Conservation (phyloP, 1,139 yeast species). For the Geotrichum australiense region DNA sequence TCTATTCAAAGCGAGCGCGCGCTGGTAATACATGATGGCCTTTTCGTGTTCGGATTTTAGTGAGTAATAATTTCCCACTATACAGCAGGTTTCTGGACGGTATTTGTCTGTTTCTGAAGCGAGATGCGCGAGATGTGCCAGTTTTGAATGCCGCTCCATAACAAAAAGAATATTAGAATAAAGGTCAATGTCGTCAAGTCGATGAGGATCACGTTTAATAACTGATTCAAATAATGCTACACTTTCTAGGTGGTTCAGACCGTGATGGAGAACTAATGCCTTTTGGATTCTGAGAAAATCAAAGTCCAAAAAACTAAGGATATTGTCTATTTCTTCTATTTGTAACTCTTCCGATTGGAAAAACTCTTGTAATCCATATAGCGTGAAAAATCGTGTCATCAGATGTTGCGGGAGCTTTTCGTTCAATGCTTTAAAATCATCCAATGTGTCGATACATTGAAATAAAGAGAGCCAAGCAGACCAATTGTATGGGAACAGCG, state of each 20-base stretch:
- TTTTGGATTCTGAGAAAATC: conserved; percentile 70
- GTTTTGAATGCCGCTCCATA: conserved; percentile 79
- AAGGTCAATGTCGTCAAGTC: conserved; percentile 84
- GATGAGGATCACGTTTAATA: conserved; percentile 68
- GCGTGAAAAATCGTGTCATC: conserved; percentile 55
- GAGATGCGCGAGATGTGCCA: conserved; percentile 81
- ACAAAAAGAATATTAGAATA: conserved; percentile 92
- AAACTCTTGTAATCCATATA: conserved; percentile 71
- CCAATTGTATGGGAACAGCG: conserved; percentile 80
- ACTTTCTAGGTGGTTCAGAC: conserved; percentile 72
- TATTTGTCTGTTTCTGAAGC: conserved; percentile 79
- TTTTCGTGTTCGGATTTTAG: conserved; percentile 90
- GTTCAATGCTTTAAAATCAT: conserved; percentile 32
- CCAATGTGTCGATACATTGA: conserved; percentile 54
- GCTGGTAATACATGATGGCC: conserved; percentile 85
- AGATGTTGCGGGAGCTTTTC: conserved; percentile 27
- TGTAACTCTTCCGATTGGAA: conserved; percentile 53
- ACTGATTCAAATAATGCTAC: conserved; percentile 74
- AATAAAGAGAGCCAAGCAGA: conserved; percentile 85
- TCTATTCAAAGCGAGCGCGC: conserved; percentile 78
- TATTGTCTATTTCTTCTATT: conserved; percentile 37
- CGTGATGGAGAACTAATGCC: conserved; percentile 74
- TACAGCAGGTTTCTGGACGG: conserved; percentile 92
- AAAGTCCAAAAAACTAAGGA: conserved; percentile 60
- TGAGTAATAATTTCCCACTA: conserved; percentile 88